Conservation (phyloP, 257 asterid genomes). For the Fraxinus americana region DNA sequence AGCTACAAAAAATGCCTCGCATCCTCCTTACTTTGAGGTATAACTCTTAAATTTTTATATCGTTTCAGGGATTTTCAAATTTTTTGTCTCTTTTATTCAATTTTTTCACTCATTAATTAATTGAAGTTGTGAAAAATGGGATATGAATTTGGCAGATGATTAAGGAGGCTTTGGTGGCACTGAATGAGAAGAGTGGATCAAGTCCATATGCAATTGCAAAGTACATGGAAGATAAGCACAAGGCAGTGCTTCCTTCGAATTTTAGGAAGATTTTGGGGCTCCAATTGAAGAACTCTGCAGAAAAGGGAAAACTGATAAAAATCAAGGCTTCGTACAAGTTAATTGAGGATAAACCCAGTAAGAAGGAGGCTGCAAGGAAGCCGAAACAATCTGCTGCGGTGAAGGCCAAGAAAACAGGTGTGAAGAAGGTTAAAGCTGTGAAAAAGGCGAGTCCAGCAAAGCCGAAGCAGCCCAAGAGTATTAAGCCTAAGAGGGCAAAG, state of each 20-base stretch:
- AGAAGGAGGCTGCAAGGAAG: conserved; percentile 32
- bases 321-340: conserved; percentile 74
- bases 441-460: conserved; percentile 53
- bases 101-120: no score
- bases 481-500: conserved; percentile 53
- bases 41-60: no score
- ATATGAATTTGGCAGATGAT: conserved; percentile 53
- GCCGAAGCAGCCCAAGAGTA: conserved; percentile 61
- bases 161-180: conserved; percentile 58
- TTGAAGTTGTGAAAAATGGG: neutral
- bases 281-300: conserved; percentile 64
- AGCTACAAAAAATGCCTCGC: conserved; percentile 52
- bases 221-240: conserved; percentile 70
- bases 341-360: conserved; percentile 35
- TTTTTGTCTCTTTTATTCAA: neutral
- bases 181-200: conserved; percentile 67
- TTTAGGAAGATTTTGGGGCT: conserved; percentile 65
- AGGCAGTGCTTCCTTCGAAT: conserved; percentile 57
- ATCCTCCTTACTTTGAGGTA: conserved; percentile 77
- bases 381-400: conserved; percentile 1
- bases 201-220: conserved; percentile 77
- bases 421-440: conserved; percentile 32
- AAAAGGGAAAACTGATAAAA: conserved; percentile 62
- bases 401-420: conserved; percentile 25
- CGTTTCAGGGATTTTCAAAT: neutral